Base-by-base conservation (phyloP, 2,329 filamentous ascomycete species). In the Dactylellina cionopaga region DNA sequence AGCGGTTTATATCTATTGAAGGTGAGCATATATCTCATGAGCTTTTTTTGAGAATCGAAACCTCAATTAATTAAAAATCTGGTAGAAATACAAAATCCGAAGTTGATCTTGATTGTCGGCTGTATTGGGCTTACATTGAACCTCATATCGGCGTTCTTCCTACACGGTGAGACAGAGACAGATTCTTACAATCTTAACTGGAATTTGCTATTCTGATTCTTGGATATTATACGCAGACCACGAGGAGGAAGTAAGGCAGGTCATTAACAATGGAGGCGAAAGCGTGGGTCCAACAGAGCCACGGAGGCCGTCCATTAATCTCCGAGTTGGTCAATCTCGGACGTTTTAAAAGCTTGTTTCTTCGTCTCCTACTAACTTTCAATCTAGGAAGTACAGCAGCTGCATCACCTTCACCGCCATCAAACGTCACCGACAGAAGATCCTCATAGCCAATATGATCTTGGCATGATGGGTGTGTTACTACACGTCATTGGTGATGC, bases 401-500 rank as follows among this genome's bases (percentile, higher is more conserved):
- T 77, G 66, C 85, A 87, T 71, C 79, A 82, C 19, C 80, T 83
- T n/a, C 85, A 87, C 76, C 83, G 82, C 2, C 85, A 87, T 74
- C 79, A 79, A 13, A 74, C 77, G 5, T 63, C 78, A 15, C 76
- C 46, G 5, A 19, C 59, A 2, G 62, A 77, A 17, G 69, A 78
- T 7, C 76, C 79, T 55, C 69, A 75, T 11, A 81, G 80, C 0
- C 82, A 82, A 0, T 83, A 83, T 65, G 88, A 92, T 77, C 82
- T 92, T n/a, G 89, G 88, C 9, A 89, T 91, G 83, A 81, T 90
- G 73, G 90, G 88, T 1, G 89, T 91, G 0, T 77, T 92, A 9
- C 80, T 91, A 11, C 90, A 93, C 76, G 85, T 92, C 24, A 77
- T 90, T 1, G 88, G 89, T 29, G 90, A 93, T 76, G 89, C 89